Conservation (phyloP, 2,329 filamentous ascomycete genomes). For the Pyrenophora teres region DNA sequence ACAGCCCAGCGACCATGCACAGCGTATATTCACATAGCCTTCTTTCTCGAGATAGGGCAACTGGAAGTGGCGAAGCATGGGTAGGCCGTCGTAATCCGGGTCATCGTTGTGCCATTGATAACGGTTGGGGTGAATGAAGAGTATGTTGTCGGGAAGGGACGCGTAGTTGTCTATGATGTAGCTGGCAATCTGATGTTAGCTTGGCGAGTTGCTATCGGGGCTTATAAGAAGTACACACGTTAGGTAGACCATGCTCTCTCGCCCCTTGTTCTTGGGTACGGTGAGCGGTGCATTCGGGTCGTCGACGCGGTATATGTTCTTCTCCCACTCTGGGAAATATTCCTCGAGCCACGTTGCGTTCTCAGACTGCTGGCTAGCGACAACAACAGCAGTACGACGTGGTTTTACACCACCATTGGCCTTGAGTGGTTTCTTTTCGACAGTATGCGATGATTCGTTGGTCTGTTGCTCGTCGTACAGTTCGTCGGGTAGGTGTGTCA, state of each 20-base stretch:
- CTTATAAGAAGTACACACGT: conserved; percentile 42
- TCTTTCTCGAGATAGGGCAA: conserved; percentile 54
- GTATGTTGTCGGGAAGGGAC: conserved; percentile 46
- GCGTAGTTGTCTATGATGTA: conserved; percentile 51
- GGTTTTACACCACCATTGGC: conserved; percentile 16
- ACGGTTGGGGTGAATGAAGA: conserved; percentile 51
- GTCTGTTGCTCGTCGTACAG: conserved; percentile 17
- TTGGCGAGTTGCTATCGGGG: background rate
- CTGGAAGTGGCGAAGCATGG: conserved; percentile 56
- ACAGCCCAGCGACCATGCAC: conserved; percentile 58
- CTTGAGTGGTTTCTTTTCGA: conserved; percentile 17
- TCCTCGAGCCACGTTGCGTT: conserved; percentile 49
- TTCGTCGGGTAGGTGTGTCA: conserved; percentile 21
- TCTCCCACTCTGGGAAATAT: conserved; percentile 47
- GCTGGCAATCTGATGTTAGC: conserved; percentile 27
- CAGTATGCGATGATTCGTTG: conserved; percentile 7
- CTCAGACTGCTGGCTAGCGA: conserved; percentile 46
- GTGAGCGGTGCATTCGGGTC: conserved; percentile 45
- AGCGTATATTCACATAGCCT: conserved; percentile 61
- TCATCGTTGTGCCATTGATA: conserved; percentile 59
- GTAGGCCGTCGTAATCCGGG: conserved; percentile 57
- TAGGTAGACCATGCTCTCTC: conserved; percentile 57
- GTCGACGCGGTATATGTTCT: conserved; percentile 52
- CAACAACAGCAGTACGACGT: conserved; percentile 42
- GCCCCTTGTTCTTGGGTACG: conserved; percentile 55